A percentile compares a stretch with the other conserved stretches of the same genome.
Conservation (phyloP, 2,329 filamentous ascomycete species). For the Claviceps sorghi region DNA sequence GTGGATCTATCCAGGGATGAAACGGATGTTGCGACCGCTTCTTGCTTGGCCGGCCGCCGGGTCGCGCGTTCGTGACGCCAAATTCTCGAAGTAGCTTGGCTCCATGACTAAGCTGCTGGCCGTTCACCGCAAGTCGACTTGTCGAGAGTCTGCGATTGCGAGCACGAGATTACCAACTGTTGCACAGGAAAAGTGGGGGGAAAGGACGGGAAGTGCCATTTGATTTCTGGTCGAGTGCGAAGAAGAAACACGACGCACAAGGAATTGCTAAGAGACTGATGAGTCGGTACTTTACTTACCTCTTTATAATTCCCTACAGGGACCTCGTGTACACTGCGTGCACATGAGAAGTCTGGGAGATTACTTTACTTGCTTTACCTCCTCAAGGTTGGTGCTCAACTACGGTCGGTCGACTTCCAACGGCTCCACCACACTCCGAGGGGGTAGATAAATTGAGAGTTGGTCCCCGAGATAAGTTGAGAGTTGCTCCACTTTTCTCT, state of each 20-base stretch:
- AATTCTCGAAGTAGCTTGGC: neutral
- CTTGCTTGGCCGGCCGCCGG: neutral
- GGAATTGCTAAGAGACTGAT: neutral
- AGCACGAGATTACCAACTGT: neutral
- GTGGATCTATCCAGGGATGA: neutral
- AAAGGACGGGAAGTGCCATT: neutral
- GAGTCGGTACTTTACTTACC: no score
- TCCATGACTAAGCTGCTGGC: conserved; percentile 4
- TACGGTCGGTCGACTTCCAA: neutral
- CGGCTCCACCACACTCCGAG: no score
- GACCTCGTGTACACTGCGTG: no score
- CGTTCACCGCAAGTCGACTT: neutral
- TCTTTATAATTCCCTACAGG: no score
- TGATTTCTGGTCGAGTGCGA: neutral
- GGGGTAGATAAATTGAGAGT: no score
- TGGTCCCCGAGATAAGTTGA: no score
- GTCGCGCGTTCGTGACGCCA: conserved; percentile 1
- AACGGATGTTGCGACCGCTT: neutral
- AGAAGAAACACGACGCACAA: no score
- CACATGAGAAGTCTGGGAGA: no score
- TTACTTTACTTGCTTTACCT: no score
- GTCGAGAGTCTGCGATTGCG: neutral
- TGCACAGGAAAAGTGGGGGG: no score
- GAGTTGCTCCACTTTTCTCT: no score
- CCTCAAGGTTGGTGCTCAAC: no score